These are phyloP conservation scores for Diversispora epigaea DNA, from an alignment of 192 early-diverging fungal genomes.

Conservation along the genomic window DNA sequence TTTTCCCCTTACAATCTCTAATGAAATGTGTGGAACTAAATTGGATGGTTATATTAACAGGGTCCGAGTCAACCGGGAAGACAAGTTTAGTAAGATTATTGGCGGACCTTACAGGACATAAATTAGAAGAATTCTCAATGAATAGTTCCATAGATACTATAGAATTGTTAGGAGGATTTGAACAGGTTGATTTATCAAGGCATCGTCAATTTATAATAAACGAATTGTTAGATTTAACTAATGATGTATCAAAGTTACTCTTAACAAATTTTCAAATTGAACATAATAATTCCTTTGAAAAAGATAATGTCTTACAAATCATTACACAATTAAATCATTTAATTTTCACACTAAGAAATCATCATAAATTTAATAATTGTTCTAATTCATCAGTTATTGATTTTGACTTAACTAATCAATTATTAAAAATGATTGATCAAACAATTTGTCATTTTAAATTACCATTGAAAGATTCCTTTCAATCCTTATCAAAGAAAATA, in stretches of 20 bases:
- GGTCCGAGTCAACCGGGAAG: constrained; percentile 83
- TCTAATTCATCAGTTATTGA: constrained; percentile 14
- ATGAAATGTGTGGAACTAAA: constrained; percentile 85
- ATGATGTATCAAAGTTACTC: constrained; percentile 42
- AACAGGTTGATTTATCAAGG: constrained; percentile 87
- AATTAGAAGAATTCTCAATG: constrained; percentile 92
- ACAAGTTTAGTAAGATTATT: constrained; percentile 83
- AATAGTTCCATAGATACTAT: constrained; percentile 92
- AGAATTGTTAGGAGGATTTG: constrained; percentile 95
- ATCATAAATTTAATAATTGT: constrained; percentile 31
- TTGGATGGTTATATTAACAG: constrained; percentile 91
- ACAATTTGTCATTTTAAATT: constrained; percentile 32
- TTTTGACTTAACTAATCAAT: too few species aligned
- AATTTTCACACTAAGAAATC: constrained; percentile 39
- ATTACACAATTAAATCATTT: constrained; percentile 40
- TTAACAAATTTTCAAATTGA: background rate
- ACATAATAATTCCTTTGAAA: background rate
- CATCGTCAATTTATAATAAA: constrained; percentile 57
- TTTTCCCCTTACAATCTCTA: constrained; percentile 71
- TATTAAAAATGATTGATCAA: background rate
- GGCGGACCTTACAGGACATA: constrained; percentile 77
- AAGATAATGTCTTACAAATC: constrained; percentile 22
- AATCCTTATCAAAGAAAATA: constrained; percentile 36
- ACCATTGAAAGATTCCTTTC: background rate
- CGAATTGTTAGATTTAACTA: constrained; percentile 45